Evolutionary conservation across 2,329 filamentous ascomycete genomes (phyloP).

Genomic region (Botryotinia globosa): DNA sequence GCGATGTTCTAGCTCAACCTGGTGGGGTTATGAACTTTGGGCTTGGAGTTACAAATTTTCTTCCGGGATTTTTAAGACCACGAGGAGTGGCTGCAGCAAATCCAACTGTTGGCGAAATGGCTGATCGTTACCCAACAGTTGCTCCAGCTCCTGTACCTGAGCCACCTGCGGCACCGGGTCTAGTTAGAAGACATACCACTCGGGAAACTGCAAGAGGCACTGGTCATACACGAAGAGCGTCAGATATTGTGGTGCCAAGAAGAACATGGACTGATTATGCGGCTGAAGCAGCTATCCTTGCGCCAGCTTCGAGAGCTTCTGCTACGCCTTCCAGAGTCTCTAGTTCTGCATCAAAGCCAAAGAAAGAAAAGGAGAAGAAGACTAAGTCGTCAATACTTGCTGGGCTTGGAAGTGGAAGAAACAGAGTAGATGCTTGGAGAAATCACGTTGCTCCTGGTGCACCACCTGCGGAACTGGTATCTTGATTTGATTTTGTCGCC

Average conservation of each 20-base stretch:
- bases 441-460: slow-evolving; percentile 34
- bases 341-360: neutral
- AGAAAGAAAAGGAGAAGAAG: slow-evolving; percentile 3
- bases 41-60: slow-evolving; percentile 38
- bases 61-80: slow-evolving; percentile 33
- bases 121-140: slow-evolving; percentile 28
- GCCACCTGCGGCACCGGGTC: slow-evolving; percentile 24
- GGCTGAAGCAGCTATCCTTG: slow-evolving; percentile 32
- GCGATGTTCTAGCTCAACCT: slow-evolving; percentile 36
- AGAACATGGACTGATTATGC: slow-evolving; percentile 33
- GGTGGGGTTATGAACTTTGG: slow-evolving; percentile 37
- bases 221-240: slow-evolving; percentile 17
- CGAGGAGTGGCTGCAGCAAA: slow-evolving; percentile 25
- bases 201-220: slow-evolving; percentile 29
- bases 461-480: slow-evolving; percentile 34
- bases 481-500: slow-evolving; percentile 21
- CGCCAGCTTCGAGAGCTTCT: slow-evolving; percentile 25
- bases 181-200: slow-evolving; percentile 32
- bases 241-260: slow-evolving; percentile 32
- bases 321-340: slow-evolving; percentile 7
- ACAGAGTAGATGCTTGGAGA: slow-evolving; percentile 37
- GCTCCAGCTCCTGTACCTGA: slow-evolving; percentile 11
- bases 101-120: slow-evolving; percentile 23
- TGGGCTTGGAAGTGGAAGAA: slow-evolving; percentile 31
- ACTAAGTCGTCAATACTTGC: slow-evolving; percentile 28